Evolutionary conservation across 306 rosid genomes (phyloP).

Genomic region (Dalbergia cochinchinensis): DNA sequence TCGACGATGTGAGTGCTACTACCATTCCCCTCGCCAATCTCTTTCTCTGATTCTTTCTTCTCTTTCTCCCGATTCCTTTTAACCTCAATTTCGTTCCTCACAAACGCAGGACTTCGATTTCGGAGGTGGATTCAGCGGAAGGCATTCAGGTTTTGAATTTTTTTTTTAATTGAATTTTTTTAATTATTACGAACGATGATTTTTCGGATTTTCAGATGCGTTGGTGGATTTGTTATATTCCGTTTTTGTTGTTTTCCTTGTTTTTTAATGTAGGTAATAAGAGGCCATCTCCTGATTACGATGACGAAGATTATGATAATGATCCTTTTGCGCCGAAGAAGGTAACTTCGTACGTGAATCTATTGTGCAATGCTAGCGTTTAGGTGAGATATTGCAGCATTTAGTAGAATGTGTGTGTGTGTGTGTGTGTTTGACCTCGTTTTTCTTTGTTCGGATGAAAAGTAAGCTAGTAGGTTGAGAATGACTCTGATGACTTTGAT

Average conservation of each 20-base stretch:
- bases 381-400: background rate
- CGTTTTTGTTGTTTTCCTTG: background rate
- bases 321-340: slow-evolving; percentile 77
- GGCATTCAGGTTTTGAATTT: slow-evolving; percentile 65
- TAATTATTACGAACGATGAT: background rate
- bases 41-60: background rate
- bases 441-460: background rate
- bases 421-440: background rate
- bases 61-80: background rate
- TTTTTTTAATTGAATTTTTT: background rate
- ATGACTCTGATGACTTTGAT: background rate
- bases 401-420: background rate
- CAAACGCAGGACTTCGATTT: slow-evolving; percentile 80
- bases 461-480: background rate
- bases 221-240: slow-evolving; percentile 24
- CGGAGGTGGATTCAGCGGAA: slow-evolving; percentile 73
- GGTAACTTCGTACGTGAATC: slow-evolving; percentile 41
- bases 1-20: slow-evolving; percentile 49
- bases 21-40: background rate
- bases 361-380: slow-evolving; percentile 7
- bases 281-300: slow-evolving; percentile 83
- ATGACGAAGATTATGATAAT: slow-evolving; percentile 71
- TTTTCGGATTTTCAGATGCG: background rate
- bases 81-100: slow-evolving; percentile 23
- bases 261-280: slow-evolving; percentile 60